A percentile compares a stretch with the other conserved stretches of the same genome.
These are phyloP conservation scores for Fusarium coicis DNA, from an alignment of 2,329 filamentous ascomycete genomes.

Conservation along the genomic window DNA sequence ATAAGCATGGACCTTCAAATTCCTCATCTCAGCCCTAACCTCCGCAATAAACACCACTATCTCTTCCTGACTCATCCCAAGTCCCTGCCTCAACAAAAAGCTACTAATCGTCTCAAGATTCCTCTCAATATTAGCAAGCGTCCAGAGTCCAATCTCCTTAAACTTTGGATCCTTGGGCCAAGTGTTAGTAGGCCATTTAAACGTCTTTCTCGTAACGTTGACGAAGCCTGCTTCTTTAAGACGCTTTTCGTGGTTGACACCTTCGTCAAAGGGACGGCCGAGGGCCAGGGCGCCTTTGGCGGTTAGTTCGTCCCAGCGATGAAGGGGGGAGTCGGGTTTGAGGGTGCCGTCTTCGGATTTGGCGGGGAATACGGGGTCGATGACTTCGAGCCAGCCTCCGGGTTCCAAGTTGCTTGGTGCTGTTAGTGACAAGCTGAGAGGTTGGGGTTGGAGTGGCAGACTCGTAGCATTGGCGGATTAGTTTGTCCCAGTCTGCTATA, in stretches of 20 bases:
- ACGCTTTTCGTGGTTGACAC: conserved; percentile 7
- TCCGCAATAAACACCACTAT: conserved; percentile 6
- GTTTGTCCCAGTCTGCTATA: conserved; percentile 25
- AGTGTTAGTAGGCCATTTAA: conserved; percentile 23
- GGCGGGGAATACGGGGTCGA: conserved; percentile 29
- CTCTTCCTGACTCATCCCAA: conserved; percentile 20
- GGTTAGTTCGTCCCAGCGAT: conserved; percentile 26
- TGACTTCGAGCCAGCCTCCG: conserved; percentile 33
- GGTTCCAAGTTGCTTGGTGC: background rate
- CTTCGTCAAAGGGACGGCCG: conserved; percentile 7
- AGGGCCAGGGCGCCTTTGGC: conserved; percentile 12
- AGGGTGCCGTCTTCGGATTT: conserved; percentile 30
- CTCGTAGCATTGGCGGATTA: conserved; percentile 8
- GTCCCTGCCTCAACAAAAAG: background rate
- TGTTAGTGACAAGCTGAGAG: accelerated
- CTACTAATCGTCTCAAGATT: conserved; percentile 15
- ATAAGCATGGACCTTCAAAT: conserved; percentile 8
- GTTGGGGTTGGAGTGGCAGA: background rate
- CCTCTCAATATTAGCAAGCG: conserved; percentile 12
- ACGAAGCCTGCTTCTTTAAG: conserved; percentile 14
- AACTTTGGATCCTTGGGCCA: conserved; percentile 28
- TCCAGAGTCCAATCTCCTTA: conserved; percentile 26
- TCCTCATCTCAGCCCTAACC: conserved; percentile 21
- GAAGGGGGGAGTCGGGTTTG: background rate
- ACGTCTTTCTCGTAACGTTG: background rate